phyloP scores from a whole-genome alignment of 768 basidiomycete species.

The Rhizopogon vulgaris region DNA sequence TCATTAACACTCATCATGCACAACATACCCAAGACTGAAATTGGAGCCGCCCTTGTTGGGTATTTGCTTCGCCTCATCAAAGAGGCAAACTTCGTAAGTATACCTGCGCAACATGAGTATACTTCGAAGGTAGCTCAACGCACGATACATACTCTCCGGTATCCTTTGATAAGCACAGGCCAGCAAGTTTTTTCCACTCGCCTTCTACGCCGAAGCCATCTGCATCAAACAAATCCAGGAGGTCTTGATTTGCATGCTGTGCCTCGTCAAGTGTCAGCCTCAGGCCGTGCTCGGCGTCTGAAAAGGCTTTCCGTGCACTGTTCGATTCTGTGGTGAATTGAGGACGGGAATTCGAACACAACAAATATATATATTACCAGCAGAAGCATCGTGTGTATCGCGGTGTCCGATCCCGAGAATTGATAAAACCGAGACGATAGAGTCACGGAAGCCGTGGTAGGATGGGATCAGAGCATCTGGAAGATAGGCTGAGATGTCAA shows the following conservation, averaged over 20 bases:
- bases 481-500: constrained; percentile 73
- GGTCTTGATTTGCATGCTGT: constrained; percentile 47
- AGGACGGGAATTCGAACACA: constrained; percentile 2
- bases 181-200: constrained; percentile 95
- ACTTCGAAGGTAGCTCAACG: not conserved
- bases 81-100: constrained; percentile 91
- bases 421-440: constrained; percentile 56
- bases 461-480: constrained; percentile 74
- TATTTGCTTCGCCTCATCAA: constrained; percentile 83
- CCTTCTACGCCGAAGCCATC: constrained; percentile 72
- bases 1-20: not conserved
- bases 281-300: constrained; percentile 58
- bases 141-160: constrained; percentile 77
- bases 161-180: constrained; percentile 72
- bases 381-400: constrained; percentile 27
- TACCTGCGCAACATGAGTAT: constrained; percentile 47
- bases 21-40: constrained; percentile 76
- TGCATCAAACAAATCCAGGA: constrained; percentile 59
- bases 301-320: constrained; percentile 55
- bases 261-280: constrained; percentile 46
- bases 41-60: constrained; percentile 71
- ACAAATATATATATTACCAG: constrained; percentile 28
- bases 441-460: constrained; percentile 63
- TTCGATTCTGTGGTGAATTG: constrained; percentile 41
- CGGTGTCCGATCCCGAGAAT: constrained; percentile 52